phyloP scores from a whole-genome alignment of 2,329 filamentous ascomycete genomes.

The Exophiala alcalophila region DNA sequence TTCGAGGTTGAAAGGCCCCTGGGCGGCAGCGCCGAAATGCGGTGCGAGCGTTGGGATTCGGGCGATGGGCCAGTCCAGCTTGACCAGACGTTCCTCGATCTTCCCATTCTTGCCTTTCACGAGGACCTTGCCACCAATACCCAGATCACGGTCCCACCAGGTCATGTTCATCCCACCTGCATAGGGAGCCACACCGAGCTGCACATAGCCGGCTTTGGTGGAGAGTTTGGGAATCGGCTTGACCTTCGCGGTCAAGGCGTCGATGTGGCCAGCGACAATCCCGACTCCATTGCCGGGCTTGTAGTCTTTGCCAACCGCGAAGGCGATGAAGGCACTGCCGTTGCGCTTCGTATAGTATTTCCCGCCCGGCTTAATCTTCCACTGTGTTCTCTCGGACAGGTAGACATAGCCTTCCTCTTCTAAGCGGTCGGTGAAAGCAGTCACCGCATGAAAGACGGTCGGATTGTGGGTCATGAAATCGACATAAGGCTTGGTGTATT shows the following conservation, averaged over 20 bases:
- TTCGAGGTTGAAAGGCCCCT: constrained; percentile 73
- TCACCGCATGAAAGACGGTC: constrained; percentile 87
- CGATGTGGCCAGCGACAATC: constrained; percentile 88
- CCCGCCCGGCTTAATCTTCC: constrained; percentile 76
- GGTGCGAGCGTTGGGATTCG: constrained; percentile 87
- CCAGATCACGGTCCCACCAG: constrained; percentile 96
- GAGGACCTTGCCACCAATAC: constrained; percentile 83
- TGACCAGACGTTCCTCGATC: constrained; percentile 77
- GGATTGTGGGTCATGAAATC: constrained; percentile 86
- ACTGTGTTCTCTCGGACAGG: constrained; percentile 73
- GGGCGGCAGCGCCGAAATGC: constrained; percentile 76
- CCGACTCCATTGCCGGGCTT: constrained; percentile 80
- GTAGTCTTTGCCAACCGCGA: constrained; percentile 76
- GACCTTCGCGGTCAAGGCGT: constrained; percentile 82
- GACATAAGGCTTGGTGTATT: constrained; percentile 79
- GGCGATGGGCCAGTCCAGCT: constrained; percentile 92
- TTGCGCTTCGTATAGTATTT: constrained; percentile 90
- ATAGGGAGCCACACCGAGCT: constrained; percentile 90
- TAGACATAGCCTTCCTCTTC: constrained; percentile 69
- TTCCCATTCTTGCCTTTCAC: constrained; percentile 70
- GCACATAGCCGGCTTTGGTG: constrained; percentile 79
- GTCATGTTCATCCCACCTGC: constrained; percentile 82
- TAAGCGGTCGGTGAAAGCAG: constrained; percentile 72
- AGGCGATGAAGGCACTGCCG: constrained; percentile 79
- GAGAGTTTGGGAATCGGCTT: constrained; percentile 87